Conservation (phyloP, 371 early-diverging fungal genomes). For the Mucor sp. region DNA sequence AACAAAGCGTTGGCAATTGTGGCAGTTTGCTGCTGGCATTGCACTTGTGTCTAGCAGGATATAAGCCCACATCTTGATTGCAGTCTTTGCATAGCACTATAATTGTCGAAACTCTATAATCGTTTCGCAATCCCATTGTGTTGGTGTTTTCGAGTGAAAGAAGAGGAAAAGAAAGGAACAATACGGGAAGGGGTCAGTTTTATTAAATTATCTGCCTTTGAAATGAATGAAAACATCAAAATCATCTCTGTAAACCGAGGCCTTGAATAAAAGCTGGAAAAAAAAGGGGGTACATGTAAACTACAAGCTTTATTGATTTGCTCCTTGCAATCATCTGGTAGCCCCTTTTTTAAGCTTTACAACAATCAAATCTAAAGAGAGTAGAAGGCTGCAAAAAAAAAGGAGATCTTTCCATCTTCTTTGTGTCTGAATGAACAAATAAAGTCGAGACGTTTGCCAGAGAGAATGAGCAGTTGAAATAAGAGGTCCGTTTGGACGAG, state of each 20-base stretch:
- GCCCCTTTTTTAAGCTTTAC: neutral
- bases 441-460: neutral
- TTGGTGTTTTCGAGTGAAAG: neutral
- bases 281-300: neutral
- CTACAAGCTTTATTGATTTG: neutral
- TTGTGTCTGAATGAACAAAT: neutral
- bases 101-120: slow-evolving; percentile 68
- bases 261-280: neutral
- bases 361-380: neutral
- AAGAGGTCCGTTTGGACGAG: neutral
- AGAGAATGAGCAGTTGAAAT: neutral
- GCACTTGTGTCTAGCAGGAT: slow-evolving; percentile 70
- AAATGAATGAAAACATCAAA: neutral
- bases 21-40: slow-evolving; percentile 6
- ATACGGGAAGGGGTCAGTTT: neutral
- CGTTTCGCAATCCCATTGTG: slow-evolving; percentile 22
- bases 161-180: neutral
- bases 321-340: neutral
- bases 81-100: slow-evolving; percentile 71
- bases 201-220: neutral
- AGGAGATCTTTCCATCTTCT: neutral
- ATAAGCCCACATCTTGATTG: slow-evolving; percentile 67
- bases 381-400: neutral
- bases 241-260: neutral
- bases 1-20: slow-evolving; percentile 13